These are phyloP conservation scores for Plasmodium relictum DNA, from an alignment of 169 alveolate species.

Conservation along the genomic window DNA sequence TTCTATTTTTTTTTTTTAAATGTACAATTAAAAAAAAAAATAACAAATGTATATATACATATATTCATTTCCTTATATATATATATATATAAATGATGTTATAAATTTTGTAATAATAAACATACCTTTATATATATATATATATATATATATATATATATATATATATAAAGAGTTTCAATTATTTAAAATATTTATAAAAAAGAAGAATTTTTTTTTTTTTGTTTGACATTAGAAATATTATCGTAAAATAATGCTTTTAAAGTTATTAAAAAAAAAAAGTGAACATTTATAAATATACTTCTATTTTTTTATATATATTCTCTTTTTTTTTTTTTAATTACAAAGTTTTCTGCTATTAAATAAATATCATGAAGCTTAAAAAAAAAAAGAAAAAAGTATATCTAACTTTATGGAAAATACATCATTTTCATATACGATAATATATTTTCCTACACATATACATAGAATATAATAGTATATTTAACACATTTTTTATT, in stretches of 20 bases:
- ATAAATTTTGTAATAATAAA: background rate
- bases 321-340: no score
- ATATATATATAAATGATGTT: background rate
- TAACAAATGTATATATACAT: background rate
- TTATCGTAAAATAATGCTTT: conserved; percentile 2
- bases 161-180: no score
- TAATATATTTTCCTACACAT: no score
- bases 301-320: no score
- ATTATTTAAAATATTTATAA: background rate
- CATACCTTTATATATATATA: background rate
- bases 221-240: background rate
- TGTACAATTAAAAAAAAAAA: background rate
- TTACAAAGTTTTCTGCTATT: no score
- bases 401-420: no score
- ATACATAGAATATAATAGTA: no score
- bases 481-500: no score
- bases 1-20: background rate
- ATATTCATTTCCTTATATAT: background rate
- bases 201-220: conserved; percentile 2
- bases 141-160: background rate
- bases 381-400: no score
- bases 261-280: conserved; percentile 1
- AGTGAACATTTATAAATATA: background rate
- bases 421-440: no score
- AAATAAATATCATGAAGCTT: no score